A percentile compares a stretch with the other conserved stretches of the same genome.
phyloP scores from a whole-genome alignment of 495 filamentous ascomycete species.

The Neurospora sp. region DNA sequence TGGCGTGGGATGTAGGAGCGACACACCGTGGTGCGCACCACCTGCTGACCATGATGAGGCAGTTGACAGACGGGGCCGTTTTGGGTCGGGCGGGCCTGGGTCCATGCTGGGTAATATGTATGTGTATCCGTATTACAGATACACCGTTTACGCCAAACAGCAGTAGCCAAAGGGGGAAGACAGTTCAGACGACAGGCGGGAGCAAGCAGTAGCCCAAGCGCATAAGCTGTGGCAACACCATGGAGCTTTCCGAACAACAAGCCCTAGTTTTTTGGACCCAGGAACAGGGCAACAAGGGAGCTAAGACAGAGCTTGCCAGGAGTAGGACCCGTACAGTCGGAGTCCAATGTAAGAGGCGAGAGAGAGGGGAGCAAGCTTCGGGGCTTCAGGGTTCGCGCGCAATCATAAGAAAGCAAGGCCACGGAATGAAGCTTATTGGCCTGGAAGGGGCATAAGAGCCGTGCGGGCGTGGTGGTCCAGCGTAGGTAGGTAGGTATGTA shows the following conservation, averaged over 20 bases:
- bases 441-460: constrained; percentile 6
- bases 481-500: not conserved
- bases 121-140: constrained; percentile 20
- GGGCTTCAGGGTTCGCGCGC: constrained; percentile 1
- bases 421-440: constrained; percentile 9
- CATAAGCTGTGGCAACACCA: constrained; percentile 17
- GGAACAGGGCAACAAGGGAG: not conserved
- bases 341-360: not conserved
- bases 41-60: constrained; percentile 33
- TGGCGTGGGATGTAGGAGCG: constrained; percentile 34
- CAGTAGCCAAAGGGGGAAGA: constrained; percentile 13
- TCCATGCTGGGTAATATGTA: constrained; percentile 43
- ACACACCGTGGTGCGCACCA: constrained; percentile 31
- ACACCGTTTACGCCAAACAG: constrained; percentile 29
- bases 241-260: constrained; percentile 6
- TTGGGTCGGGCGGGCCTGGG: constrained; percentile 34
- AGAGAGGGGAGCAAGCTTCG: constrained; percentile 1
- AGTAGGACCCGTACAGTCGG: constrained; percentile 1
- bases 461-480: not conserved
- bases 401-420: not conserved
- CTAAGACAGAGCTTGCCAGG: constrained; percentile 2
- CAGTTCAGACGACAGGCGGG: constrained; percentile 16
- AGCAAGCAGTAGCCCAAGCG: constrained; percentile 9
- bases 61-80: constrained; percentile 37
- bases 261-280: not conserved